These are phyloP conservation scores for Colletotrichum spinosum DNA, from an alignment of 2,329 filamentous ascomycete genomes.

Conservation along the genomic window DNA sequence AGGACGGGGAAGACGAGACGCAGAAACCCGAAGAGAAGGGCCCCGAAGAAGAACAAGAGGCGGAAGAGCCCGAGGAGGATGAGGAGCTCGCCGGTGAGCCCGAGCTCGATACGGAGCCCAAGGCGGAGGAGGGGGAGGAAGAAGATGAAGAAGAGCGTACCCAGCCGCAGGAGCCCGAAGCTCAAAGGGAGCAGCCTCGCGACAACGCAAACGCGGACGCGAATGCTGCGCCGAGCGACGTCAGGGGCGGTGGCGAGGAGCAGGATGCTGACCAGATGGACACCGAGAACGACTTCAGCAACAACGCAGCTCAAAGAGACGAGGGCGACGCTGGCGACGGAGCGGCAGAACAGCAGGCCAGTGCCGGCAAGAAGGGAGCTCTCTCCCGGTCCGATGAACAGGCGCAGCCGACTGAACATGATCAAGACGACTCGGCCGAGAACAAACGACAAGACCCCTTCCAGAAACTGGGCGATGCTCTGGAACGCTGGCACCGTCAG, in stretches of 20 bases:
- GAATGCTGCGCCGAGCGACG: conserved; percentile 71
- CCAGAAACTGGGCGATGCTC: conserved; percentile 92
- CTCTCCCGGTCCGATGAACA: conserved; percentile 61
- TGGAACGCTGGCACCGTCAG: conserved; percentile 93
- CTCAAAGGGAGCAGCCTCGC: conserved; percentile 46
- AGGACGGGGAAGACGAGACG: conserved; percentile 48
- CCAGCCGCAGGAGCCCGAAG: conserved; percentile 45
- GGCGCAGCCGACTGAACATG: conserved; percentile 54
- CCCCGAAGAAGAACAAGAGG: conserved; percentile 42
- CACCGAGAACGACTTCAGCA: conserved; percentile 70
- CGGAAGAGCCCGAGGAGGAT: conserved; percentile 51
- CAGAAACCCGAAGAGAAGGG: conserved; percentile 45
- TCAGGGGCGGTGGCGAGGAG: conserved; percentile 73
- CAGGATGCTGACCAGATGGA: conserved; percentile 73
- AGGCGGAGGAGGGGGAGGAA: conserved; percentile 67
- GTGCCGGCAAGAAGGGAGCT: conserved; percentile 72
- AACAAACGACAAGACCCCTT: conserved; percentile 76
- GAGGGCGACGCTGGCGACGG: conserved; percentile 75
- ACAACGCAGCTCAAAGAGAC: conserved; percentile 72
- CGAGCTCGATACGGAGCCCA: conserved; percentile 58
- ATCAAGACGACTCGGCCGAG: conserved; percentile 57
- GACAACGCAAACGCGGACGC: conserved; percentile 65
- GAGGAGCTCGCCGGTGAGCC: conserved; percentile 48
- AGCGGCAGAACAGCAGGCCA: conserved; percentile 72
- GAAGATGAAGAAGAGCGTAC: conserved; percentile 60